These are phyloP conservation scores for Heliocybe sulcata DNA, from an alignment of 1,284 basidiomycete genomes.

Conservation along the genomic window DNA sequence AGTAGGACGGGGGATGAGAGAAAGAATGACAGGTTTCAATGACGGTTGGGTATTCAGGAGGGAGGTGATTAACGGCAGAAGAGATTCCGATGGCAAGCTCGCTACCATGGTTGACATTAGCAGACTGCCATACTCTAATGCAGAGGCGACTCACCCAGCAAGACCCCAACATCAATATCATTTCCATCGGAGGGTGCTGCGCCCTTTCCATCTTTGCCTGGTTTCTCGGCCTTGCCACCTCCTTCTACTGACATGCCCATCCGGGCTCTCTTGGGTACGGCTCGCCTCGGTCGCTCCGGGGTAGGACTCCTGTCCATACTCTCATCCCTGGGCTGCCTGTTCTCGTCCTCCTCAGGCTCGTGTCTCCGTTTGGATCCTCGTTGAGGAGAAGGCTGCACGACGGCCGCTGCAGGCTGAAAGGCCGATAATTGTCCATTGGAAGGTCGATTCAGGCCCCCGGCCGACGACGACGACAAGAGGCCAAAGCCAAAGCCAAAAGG, in stretches of 20 bases:
- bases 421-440: constrained; percentile 21
- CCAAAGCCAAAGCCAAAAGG: constrained; percentile 19
- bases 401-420: constrained; percentile 31
- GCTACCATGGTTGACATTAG: constrained; percentile 30
- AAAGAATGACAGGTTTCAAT: constrained; percentile 59
- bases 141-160: constrained; percentile 50
- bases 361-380: constrained; percentile 52
- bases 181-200: not conserved
- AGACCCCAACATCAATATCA: constrained; percentile 65
- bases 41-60: constrained; percentile 58
- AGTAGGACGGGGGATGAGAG: constrained; percentile 72
- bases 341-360: constrained; percentile 44
- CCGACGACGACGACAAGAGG: constrained; percentile 2
- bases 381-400: constrained; percentile 21
- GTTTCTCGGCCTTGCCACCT: constrained; percentile 13
- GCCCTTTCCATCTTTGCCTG: constrained; percentile 24
- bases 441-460: not conserved
- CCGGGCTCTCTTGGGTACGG: constrained; percentile 59
- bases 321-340: constrained; percentile 41
- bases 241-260: constrained; percentile 29
- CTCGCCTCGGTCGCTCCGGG: constrained; percentile 63
- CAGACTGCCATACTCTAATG: constrained; percentile 7
- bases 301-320: constrained; percentile 79
- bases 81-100: constrained; percentile 63
- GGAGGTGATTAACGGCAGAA: constrained; percentile 63